A percentile compares a stretch with the other conserved stretches of the same genome.
These are phyloP conservation scores for Lunularia cruciata DNA, from an alignment of 225 moss, liverwort and hornwort species.

Conservation along the genomic window DNA sequence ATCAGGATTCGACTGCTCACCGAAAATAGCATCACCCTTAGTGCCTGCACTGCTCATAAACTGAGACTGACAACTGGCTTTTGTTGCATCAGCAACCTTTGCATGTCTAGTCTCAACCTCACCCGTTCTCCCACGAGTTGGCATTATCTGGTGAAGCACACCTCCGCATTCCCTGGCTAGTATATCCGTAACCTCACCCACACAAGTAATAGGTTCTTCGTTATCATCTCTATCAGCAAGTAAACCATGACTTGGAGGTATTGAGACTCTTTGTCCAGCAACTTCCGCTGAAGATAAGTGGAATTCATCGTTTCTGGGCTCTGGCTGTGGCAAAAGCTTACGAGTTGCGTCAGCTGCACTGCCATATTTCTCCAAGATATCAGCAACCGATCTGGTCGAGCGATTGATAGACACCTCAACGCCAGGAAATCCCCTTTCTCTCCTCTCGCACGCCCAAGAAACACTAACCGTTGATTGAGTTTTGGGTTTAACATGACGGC, in stretches of 20 bases:
- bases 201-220: not conserved
- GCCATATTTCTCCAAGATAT: slow-evolving; percentile 20
- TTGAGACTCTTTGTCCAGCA: not conserved
- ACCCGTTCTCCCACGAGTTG: not conserved
- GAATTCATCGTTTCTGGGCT: not conserved
- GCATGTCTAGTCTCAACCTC: not conserved
- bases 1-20: too few relatives aligned
- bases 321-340: not conserved
- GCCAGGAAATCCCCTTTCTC: slow-evolving; percentile 92
- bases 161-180: not conserved
- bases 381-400: slow-evolving; percentile 26
- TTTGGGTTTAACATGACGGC: slow-evolving; percentile 61
- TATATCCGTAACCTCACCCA: not conserved
- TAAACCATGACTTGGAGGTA: not conserved
- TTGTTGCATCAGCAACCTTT: too few relatives aligned
- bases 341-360: not conserved
- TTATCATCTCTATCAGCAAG: not conserved
- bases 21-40: too few relatives aligned
- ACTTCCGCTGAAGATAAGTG: not conserved
- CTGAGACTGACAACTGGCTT: too few relatives aligned
- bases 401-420: slow-evolving; percentile 52
- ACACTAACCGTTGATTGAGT: slow-evolving; percentile 43
- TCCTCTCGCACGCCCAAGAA: slow-evolving; percentile 36
- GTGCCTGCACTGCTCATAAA: too few relatives aligned
- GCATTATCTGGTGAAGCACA: not conserved